These are phyloP conservation scores for Diplodia seriata DNA, from an alignment of 2,329 filamentous ascomycete genomes.

Conservation along the genomic window DNA sequence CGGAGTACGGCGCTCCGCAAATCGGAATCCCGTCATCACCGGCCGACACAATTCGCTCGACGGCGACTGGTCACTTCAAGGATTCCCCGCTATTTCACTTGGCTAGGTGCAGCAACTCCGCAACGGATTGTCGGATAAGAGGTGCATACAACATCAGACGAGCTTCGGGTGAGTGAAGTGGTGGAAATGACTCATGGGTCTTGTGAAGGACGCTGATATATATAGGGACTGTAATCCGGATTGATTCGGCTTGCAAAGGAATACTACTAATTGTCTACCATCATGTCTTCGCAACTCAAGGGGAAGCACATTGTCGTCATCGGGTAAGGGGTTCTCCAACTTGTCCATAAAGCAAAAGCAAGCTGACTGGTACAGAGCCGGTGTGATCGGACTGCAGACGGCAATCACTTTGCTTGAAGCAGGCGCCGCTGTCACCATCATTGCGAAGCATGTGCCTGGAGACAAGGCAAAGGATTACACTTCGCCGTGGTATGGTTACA, in stretches of 20 bases:
- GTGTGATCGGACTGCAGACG: slow-evolving; percentile 56
- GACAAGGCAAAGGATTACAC: slow-evolving; percentile 53
- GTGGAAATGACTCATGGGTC: neutral
- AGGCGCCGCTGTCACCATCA: slow-evolving; percentile 51
- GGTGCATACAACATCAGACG: neutral
- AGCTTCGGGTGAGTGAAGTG: neutral
- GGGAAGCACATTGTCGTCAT: slow-evolving; percentile 30
- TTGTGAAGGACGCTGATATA: neutral
- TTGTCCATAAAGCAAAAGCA: neutral
- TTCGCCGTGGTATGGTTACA: slow-evolving; percentile 50
- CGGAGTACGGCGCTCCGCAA: slow-evolving; percentile 9
- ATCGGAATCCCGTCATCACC: slow-evolving; percentile 13
- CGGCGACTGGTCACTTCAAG: neutral
- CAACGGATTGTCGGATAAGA: neutral
- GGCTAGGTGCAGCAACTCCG: neutral
- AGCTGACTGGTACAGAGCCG: slow-evolving; percentile 46
- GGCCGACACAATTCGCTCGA: slow-evolving; percentile 12
- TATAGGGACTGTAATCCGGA: neutral
- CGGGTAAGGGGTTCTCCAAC: neutral
- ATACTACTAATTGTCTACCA: neutral
- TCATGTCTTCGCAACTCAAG: slow-evolving; percentile 20
- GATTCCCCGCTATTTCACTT: neutral
- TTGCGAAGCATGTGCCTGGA: slow-evolving; percentile 54
- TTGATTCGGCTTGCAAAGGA: too few species aligned
- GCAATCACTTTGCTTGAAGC: slow-evolving; percentile 52